Evolutionary conservation across 129 eudicot genomes (phyloP).

Genomic region (Flaveria brownii): DNA sequence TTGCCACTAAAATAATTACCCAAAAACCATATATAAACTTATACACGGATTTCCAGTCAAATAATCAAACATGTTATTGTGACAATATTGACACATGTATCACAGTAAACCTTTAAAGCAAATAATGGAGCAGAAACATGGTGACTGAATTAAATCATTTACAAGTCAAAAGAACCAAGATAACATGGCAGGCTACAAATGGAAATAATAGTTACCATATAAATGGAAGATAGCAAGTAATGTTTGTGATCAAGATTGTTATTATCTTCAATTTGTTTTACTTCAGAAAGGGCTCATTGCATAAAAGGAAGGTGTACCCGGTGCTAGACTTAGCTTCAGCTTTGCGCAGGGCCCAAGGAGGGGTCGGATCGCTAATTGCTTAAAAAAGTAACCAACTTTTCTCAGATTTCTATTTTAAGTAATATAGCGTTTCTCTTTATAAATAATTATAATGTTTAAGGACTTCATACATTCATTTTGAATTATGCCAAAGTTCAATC

Average conservation of each 20-base stretch:
- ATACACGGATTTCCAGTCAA: background rate
- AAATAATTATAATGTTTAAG: background rate
- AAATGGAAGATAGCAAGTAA: constrained; percentile 7
- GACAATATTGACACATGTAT: background rate
- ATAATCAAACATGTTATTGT: background rate
- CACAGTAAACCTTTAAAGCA: background rate
- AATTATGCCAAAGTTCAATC: background rate
- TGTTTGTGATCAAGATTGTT: background rate
- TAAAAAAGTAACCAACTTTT: background rate
- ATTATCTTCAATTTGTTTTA: background rate
- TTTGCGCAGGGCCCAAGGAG: too few species aligned
- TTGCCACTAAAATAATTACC: background rate
- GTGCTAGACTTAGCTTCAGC: too few species aligned
- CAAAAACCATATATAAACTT: background rate
- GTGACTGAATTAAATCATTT: background rate
- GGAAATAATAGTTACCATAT: background rate
- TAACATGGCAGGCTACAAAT: background rate
- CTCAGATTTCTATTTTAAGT: background rate
- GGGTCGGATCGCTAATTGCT: too few species aligned
- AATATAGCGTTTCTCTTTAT: background rate
- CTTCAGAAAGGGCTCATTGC: background rate
- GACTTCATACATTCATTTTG: background rate
- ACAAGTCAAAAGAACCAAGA: background rate
- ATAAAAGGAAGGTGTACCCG: too few species aligned
- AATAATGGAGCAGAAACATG: background rate